Base-by-base conservation (phyloP, 352 stramenopile genomes). In the Phytophthora megakarya region DNA sequence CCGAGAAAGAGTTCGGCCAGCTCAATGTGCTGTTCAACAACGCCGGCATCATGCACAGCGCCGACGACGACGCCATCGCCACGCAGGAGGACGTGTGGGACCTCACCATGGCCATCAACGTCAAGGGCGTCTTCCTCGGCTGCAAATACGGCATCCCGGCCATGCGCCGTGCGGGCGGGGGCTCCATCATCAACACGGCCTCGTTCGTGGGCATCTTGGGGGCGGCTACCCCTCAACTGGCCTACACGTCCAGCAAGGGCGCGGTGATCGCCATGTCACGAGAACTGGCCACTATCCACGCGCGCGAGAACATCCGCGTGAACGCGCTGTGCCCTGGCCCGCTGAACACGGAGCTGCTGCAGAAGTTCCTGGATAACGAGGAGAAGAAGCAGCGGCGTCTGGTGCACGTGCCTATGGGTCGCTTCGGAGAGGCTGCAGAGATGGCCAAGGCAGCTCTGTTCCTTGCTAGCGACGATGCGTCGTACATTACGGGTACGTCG, bases 371-470 rank as follows among this genome's bases (percentile, higher is more conserved):
- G 6, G 85, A 96, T 58, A 75, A 65, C 37, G 79, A 93, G 39
- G 88, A 81, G 46, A 96, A 96, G 77, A 90, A 92, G 69, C 81
- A 94, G 65, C 82, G 88, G 47, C 81, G 88, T 21, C 76, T 96
- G 32, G 88, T 96, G 52, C 88, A 96, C 61, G 85, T 95, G 42
- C 88, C 88, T 26, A 96, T 96, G 88, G 88, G 88, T 23, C 75
- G 87, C 56, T 96, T 96, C 46, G 88, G 88, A 51, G 86, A 95
- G 54, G 86, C 87, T 21, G 76, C 79, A 1, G 88, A 96, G 55
- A 94, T 96, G 85, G 86, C 88, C 70, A 92, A 95, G 66, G 88
- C 88, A 4, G 88, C 82, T 22, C 73, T 95, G 15, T 96, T 96
- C 65, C 80, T 96, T 21, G 86, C 87, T 30, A 93, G 84, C 49